A percentile compares a stretch with the other conserved stretches of the same genome.
Conservation (phyloP, 73 alveolate species). For the Tetrahymena elliotti region DNA sequence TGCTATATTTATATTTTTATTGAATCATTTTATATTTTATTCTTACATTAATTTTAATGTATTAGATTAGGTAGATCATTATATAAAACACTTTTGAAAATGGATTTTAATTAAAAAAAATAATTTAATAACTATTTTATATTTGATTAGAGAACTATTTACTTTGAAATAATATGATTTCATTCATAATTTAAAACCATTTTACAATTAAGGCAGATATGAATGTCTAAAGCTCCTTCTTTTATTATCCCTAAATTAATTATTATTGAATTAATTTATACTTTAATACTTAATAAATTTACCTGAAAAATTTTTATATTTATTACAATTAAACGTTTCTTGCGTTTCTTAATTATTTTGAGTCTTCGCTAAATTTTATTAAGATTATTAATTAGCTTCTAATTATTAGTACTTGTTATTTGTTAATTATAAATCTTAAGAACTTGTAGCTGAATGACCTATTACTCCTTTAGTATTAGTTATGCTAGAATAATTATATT, state of each 20-base stretch:
- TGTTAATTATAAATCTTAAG: not conserved
- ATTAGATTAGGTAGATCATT: too few relatives aligned
- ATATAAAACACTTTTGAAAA: too few relatives aligned
- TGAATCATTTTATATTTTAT: too few relatives aligned
- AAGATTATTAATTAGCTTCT: not conserved
- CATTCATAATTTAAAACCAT: not conserved
- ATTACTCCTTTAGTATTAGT: not conserved
- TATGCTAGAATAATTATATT: not conserved
- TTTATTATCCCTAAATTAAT: not conserved
- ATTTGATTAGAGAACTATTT: not conserved
- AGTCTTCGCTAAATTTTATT: not conserved
- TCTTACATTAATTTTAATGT: too few relatives aligned
- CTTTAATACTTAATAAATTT: not conserved
- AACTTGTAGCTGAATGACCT: not conserved
- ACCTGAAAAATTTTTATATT: not conserved
- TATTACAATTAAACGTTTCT: not conserved
- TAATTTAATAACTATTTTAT: too few relatives aligned
- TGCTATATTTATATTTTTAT: too few relatives aligned
- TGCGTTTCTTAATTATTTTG: not conserved
- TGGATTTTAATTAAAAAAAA: too few relatives aligned
- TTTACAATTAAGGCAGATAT: not conserved
- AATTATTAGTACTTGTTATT: not conserved
- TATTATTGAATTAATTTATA: too few relatives aligned
- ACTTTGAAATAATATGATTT: not conserved
- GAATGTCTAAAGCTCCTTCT: not conserved